Evolutionary conservation across 164 flowering plant genomes (phyloP), one percentile per base, ranked within the genome.

Genomic region (Dillenia turbinata): DNA sequence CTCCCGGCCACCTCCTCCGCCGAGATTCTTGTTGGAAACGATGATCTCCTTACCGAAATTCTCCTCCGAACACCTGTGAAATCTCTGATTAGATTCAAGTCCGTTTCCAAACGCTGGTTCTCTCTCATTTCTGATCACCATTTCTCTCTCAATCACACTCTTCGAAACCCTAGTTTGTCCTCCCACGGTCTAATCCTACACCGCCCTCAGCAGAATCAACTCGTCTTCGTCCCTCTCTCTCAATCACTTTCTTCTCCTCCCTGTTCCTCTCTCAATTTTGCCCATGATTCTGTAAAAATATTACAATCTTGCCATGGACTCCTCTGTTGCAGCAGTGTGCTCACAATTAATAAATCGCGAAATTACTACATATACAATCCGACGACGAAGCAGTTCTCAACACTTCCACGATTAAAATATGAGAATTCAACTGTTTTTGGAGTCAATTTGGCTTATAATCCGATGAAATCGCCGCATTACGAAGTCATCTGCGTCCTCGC

Each of bases 101-200:
- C 50, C 8, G 73, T 74, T 0, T 69, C 71, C 26, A 74, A 70
- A 52, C 62, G 40, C 46, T 74, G 77, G 77, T 57, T 61, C n/a
- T 73, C 70, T 11, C 55, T 65, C 60, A 66, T 73, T 47, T 51
- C 69, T 15, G 48, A 58, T 14, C 69, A 72, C 45, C 19, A 49
- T 12, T 69, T 73, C 57, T 61, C 67, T 15, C 58, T 12, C 53
- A 52, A 45, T 17, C 57, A 40, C 8, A 24, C 15, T 22, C 19
- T 16, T 43, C 14, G 40, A 33, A 33, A 1, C 19, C 12, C 16
- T 43, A n/a, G 11, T 9, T 33, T 33, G 40, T 33, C 40, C 40
- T 33, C 40, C 40, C 40, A 33, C 10, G 75, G 65, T 59, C 64
- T 72, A 9, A 56, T 72, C 56, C 12, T 67, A 44, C 60, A 11